These are phyloP conservation scores for Puccinia hordei DNA, from an alignment of 1,284 basidiomycete genomes.

Conservation along the genomic window DNA sequence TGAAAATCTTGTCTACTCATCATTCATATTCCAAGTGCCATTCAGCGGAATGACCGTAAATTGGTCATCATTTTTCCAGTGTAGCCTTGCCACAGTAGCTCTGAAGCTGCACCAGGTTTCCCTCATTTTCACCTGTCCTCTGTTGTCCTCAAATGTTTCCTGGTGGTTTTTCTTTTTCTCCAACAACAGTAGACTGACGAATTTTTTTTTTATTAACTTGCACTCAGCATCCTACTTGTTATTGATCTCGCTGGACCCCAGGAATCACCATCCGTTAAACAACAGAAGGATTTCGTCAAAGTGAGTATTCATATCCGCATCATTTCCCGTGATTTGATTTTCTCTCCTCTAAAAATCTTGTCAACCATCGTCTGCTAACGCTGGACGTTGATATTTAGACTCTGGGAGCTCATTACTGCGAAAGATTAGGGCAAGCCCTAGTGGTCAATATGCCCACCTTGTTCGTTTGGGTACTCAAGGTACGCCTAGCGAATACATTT, in stretches of 20 bases:
- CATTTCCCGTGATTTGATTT: not conserved
- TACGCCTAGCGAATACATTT: too few relatives aligned
- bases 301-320: conserved; percentile 18
- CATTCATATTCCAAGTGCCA: too few relatives aligned
- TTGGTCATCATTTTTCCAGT: too few relatives aligned
- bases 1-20: too few relatives aligned
- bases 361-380: too few relatives aligned
- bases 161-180: too few relatives aligned
- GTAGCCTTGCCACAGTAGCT: too few relatives aligned
- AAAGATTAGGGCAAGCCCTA: conserved; percentile 43
- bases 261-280: conserved; percentile 39
- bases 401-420: conserved; percentile 44
- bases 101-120: too few relatives aligned
- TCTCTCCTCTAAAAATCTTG: not conserved
- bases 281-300: conserved; percentile 48
- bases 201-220: not conserved
- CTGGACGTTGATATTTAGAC: conserved; percentile 5
- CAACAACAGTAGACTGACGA: not conserved
- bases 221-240: conserved; percentile 27
- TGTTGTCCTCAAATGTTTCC: too few relatives aligned
- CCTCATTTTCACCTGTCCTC: too few relatives aligned
- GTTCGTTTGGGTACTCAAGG: conserved; percentile 48
- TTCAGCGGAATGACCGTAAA: too few relatives aligned
- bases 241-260: conserved; percentile 50
- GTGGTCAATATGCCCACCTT: conserved; percentile 48